Percentiles rank a stretch among this genome's conserved stretches.
These are phyloP conservation scores for Mycosphaerelloides madeirae DNA, from an alignment of 2,329 filamentous ascomycete genomes.

Conservation along the genomic window DNA sequence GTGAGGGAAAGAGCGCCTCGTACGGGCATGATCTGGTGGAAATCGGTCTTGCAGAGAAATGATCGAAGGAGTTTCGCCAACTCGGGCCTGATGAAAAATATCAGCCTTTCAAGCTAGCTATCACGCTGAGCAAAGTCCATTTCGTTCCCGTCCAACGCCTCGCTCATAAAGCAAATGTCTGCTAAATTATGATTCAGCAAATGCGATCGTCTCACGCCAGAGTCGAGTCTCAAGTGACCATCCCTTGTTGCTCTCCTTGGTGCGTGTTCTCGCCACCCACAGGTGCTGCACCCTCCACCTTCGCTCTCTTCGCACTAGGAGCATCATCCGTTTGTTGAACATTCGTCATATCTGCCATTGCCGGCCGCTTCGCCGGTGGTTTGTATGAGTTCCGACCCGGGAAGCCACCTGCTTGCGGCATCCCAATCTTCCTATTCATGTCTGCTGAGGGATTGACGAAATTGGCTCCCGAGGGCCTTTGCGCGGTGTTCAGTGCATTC, in stretches of 20 bases:
- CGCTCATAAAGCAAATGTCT: slow-evolving; percentile 8
- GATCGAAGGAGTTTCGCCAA: too few species aligned
- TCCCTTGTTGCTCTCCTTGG: slow-evolving; percentile 1
- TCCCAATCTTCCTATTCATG: slow-evolving; percentile 44
- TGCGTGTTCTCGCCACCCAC: slow-evolving; percentile 1
- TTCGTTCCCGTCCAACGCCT: slow-evolving; percentile 7
- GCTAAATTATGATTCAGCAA: background rate
- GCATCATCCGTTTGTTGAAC: slow-evolving; percentile 31
- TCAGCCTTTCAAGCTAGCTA: slow-evolving; percentile 2
- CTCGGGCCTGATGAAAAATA: too few species aligned
- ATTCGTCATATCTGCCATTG: slow-evolving; percentile 46
- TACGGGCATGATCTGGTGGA: too few species aligned
- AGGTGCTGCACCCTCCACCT: slow-evolving; percentile 26
- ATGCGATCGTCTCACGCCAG: background rate
- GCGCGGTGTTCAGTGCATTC: slow-evolving; percentile 15
- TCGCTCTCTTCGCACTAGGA: slow-evolving; percentile 39
- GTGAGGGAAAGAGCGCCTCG: too few species aligned
- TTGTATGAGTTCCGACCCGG: slow-evolving; percentile 44
- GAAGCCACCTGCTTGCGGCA: slow-evolving; percentile 37
- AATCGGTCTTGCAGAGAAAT: too few species aligned
- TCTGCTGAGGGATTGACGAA: slow-evolving; percentile 48
- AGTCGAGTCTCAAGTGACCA: background rate
- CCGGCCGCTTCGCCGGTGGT: slow-evolving; percentile 39
- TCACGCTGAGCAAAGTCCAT: slow-evolving; percentile 3
- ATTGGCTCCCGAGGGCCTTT: slow-evolving; percentile 32